These are phyloP conservation scores for Aspergillus texensis DNA, from an alignment of 2,329 filamentous ascomycete genomes.

Conservation along the genomic window DNA sequence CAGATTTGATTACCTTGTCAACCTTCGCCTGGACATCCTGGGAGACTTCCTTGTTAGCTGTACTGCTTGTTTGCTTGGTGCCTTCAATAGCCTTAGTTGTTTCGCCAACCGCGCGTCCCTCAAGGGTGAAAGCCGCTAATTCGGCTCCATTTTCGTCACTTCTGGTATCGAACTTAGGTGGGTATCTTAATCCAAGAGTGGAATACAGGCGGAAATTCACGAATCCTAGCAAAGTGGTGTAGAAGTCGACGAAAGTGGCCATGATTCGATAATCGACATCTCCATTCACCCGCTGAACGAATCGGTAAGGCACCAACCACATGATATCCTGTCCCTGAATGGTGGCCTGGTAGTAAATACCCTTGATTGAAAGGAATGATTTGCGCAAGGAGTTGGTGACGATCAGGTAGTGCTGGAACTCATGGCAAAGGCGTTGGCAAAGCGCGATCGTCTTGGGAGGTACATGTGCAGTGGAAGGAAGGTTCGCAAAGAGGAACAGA, in stretches of 20 bases:
- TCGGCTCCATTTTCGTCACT: slow-evolving; percentile 91
- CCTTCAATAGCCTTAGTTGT: slow-evolving; percentile 55
- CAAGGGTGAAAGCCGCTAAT: slow-evolving; percentile 85
- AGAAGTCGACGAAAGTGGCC: slow-evolving; percentile 98
- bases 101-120: slow-evolving; percentile 66
- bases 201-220: slow-evolving; percentile 96
- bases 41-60: slow-evolving; percentile 60
- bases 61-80: slow-evolving; percentile 56
- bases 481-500: slow-evolving; percentile 95
- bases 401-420: slow-evolving; percentile 98
- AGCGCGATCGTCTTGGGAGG: slow-evolving; percentile 94
- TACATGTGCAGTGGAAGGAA: slow-evolving; percentile 85
- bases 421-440: slow-evolving; percentile 88
- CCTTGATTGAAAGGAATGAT: slow-evolving; percentile 97
- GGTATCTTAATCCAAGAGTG: slow-evolving; percentile 87
- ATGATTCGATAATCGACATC: slow-evolving; percentile 99
- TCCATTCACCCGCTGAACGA: slow-evolving; percentile 90
- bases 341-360: slow-evolving; percentile 97
- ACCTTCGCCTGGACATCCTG: slow-evolving; percentile 71
- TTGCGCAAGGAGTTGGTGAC: slow-evolving; percentile 87
- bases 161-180: slow-evolving; percentile 84
- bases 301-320: slow-evolving; percentile 97
- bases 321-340: slow-evolving; percentile 96
- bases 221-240: slow-evolving; percentile 93
- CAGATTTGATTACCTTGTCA: slow-evolving; percentile 54